phyloP scores from a whole-genome alignment of 371 early-diverging fungal species.

The Mortierella sp. region DNA sequence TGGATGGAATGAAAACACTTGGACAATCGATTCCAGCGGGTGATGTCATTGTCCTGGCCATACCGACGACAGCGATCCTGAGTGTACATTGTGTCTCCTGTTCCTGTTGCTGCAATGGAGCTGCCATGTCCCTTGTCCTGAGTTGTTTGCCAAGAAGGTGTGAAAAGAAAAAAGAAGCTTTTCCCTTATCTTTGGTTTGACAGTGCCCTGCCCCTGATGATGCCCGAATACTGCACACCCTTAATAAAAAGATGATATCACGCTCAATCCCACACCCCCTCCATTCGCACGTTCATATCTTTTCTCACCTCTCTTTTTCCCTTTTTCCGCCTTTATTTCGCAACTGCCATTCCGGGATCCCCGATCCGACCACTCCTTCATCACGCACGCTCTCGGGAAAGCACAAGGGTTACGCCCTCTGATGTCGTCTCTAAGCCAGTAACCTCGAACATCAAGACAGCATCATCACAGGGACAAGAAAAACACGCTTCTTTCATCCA shows the following conservation, averaged over 20 bases:
- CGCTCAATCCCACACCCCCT: neutral
- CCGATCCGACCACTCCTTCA: neutral
- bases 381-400: neutral
- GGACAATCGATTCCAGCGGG: neutral
- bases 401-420: neutral
- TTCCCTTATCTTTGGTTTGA: neutral
- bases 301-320: neutral
- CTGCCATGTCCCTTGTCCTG: neutral
- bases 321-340: neutral
- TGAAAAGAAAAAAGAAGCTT: neutral
- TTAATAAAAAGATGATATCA: neutral
- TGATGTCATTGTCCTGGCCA: neutral
- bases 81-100: conserved; percentile 19
- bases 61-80: conserved; percentile 44
- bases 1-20: neutral
- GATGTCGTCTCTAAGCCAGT: neutral
- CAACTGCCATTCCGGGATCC: conserved; percentile 13
- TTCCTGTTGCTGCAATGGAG: neutral
- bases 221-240: neutral
- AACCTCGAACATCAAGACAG: neutral
- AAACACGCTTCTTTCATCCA: neutral
- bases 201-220: neutral
- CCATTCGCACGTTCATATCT: neutral
- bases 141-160: neutral
- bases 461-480: neutral